Base-by-base conservation (phyloP, 2,329 filamentous ascomycete genomes). In the Pseudogymnoascus verrucosus region DNA sequence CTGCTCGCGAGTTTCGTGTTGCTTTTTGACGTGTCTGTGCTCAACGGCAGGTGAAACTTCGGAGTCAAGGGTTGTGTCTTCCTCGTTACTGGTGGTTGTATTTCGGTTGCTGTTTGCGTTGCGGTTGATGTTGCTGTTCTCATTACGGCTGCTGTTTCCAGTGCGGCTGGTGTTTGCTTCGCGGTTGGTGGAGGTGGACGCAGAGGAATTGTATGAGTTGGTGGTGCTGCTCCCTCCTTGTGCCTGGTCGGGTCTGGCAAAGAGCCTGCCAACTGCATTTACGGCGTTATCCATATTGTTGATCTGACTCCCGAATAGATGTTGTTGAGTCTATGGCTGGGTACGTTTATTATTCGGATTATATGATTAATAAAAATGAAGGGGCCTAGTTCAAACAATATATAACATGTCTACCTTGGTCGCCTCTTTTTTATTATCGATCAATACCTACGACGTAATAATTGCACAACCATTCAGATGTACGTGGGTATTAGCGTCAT, bases 21-120 rank as follows among this genome's bases (percentile, higher is more conserved):
- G 51, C 31, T 67, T 68, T 36, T 67, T 68, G 60, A 68, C 63
- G 61, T 68, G 66, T n/a, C 47, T 67, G 60, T 68, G 65, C 51
- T 68, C 65, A 40, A 68, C 66, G 5, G 65, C 65, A 11, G 66
- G 66, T 3, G 62, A 62, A 37, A 67, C 61, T 23, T 65, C 11
- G 14, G 59, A 44, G 34, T 65, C 64, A 23, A 68, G 65, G 1
- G 66, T 67, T 44, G 57, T 64, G 51, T 68, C 65, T 42, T 57
- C 64, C n/a, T 63, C 64, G 1, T 23, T n/a, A 10, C n/a, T 51
- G 19, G 42, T 31, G 39, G 34, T 28, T 26, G 64, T 54, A 26
- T 39, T 31, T 14, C 39, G 60, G 47, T 60, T 21, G 47, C 21
- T 28, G 44, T 23, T 51, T 26, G 47, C 47, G 26, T 34, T 34